Evolutionary conservation across 345 rosid species (phyloP).

Genomic region (Noccaea caerulescens): DNA sequence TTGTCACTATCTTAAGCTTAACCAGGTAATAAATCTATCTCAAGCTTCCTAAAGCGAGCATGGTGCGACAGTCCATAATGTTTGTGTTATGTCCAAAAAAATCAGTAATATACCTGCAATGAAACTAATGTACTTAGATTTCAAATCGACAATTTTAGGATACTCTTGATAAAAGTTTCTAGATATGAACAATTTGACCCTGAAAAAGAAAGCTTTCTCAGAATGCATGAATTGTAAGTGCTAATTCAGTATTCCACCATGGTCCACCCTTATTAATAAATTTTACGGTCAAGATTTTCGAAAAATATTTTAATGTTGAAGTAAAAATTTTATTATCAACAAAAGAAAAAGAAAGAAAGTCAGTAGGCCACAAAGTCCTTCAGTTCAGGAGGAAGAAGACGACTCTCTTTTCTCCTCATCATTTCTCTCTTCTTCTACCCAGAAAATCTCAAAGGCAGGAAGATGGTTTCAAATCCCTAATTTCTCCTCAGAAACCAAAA

Average conservation of each 20-base stretch:
- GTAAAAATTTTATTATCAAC: not conserved
- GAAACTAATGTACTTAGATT: not conserved
- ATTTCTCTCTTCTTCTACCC: not conserved
- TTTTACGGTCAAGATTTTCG: slow-evolving; percentile 24
- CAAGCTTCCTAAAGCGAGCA: not conserved
- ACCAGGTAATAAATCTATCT: not conserved
- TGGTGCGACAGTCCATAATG: not conserved
- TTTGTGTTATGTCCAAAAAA: not conserved
- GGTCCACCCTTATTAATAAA: slow-evolving; percentile 22
- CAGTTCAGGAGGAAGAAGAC: slow-evolving; percentile 37
- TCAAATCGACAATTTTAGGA: not conserved
- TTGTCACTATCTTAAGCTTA: not conserved
- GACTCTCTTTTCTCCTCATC: slow-evolving; percentile 13
- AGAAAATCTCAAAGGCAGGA: not conserved
- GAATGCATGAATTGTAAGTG: slow-evolving; percentile 2
- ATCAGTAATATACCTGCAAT: not conserved
- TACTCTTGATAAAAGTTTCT: not conserved
- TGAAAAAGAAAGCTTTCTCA: slow-evolving; percentile 17
- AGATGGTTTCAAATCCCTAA: slow-evolving; percentile 30
- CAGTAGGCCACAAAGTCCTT: slow-evolving; percentile 40
- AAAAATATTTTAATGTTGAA: slow-evolving; percentile 2
- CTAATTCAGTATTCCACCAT: slow-evolving; percentile 1
- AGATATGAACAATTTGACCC: slow-evolving; percentile 12
- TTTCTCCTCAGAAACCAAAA: not conserved
- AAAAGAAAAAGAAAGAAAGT: slow-evolving; percentile 18